Evolutionary conservation across 2,329 filamentous ascomycete genomes (phyloP).

Genomic region (Didymella pomorum): DNA sequence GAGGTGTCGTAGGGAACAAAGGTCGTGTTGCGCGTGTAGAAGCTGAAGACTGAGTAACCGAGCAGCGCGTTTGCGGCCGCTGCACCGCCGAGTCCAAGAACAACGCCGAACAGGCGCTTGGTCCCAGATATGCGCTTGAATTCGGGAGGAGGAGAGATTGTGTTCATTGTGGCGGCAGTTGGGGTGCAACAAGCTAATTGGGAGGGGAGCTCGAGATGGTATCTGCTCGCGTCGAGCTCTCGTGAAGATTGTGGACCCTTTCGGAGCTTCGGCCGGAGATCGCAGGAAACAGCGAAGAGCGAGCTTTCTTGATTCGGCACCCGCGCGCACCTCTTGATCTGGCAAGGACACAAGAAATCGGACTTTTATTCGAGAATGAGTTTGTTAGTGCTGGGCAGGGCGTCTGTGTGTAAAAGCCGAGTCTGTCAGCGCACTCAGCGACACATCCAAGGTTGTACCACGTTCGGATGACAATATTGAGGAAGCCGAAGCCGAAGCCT

Average conservation of each 20-base stretch:
- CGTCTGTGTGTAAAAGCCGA: too few relatives aligned
- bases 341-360: background rate
- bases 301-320: background rate
- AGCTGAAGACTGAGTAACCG: constrained; percentile 47
- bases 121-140: constrained; percentile 41
- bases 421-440: background rate
- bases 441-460: background rate
- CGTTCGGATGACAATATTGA: constrained; percentile 13
- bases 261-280: constrained; percentile 25
- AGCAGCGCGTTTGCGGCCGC: constrained; percentile 40
- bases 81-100: constrained; percentile 44
- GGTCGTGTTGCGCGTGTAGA: constrained; percentile 47
- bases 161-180: constrained; percentile 40
- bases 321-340: background rate
- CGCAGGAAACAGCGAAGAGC: background rate
- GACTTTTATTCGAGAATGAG: too few relatives aligned
- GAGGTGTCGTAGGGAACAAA: constrained; percentile 48
- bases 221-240: background rate
- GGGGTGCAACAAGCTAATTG: background rate
- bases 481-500: constrained; percentile 27
- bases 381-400: too few relatives aligned
- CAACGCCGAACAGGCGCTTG: constrained; percentile 43
- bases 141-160: constrained; percentile 44
- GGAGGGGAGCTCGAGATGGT: background rate
- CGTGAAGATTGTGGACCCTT: constrained; percentile 4